Evolutionary conservation across 2,329 filamentous ascomycete genomes (phyloP).

Genomic region (Aspergillus nomiae): DNA sequence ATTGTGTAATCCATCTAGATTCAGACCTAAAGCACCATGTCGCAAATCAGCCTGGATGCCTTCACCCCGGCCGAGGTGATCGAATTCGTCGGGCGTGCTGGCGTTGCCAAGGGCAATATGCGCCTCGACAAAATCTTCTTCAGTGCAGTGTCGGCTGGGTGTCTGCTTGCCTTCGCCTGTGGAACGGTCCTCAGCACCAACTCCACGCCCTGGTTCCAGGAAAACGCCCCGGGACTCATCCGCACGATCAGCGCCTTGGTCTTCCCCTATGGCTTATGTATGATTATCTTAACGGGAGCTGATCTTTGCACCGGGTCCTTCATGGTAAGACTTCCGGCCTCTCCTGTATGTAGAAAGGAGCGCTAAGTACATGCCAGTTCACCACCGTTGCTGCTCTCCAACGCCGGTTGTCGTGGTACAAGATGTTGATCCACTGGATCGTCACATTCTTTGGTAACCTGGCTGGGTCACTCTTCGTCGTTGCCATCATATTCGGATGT

Average conservation of each 20-base stretch:
- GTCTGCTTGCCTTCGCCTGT: conserved; percentile 55
- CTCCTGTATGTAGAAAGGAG: too few relatives aligned
- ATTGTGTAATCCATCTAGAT: background rate
- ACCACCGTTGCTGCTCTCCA: conserved; percentile 50
- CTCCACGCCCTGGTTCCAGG: conserved; percentile 51
- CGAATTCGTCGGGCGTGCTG: conserved; percentile 54
- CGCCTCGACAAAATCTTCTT: conserved; percentile 56
- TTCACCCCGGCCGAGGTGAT: conserved; percentile 54
- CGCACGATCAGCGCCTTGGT: conserved; percentile 49
- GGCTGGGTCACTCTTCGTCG: conserved; percentile 52
- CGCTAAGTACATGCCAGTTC: conserved; percentile 29
- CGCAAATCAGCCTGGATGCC: conserved; percentile 29
- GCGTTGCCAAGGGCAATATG: conserved; percentile 56
- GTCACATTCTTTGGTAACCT: conserved; percentile 55
- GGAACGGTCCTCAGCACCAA: conserved; percentile 51
- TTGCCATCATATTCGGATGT: conserved; percentile 53
- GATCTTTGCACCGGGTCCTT: conserved; percentile 53
- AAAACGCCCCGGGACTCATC: conserved; percentile 53
- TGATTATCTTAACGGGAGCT: conserved; percentile 53
- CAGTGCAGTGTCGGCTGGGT: conserved; percentile 55
- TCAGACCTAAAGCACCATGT: background rate
- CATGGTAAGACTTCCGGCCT: conserved; percentile 35
- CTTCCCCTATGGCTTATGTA: conserved; percentile 54
- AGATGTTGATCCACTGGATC: conserved; percentile 46
- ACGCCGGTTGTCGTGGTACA: conserved; percentile 39